Base-by-base conservation (phyloP, 768 basidiomycete species). In the Rhodotorula babjevae region DNA sequence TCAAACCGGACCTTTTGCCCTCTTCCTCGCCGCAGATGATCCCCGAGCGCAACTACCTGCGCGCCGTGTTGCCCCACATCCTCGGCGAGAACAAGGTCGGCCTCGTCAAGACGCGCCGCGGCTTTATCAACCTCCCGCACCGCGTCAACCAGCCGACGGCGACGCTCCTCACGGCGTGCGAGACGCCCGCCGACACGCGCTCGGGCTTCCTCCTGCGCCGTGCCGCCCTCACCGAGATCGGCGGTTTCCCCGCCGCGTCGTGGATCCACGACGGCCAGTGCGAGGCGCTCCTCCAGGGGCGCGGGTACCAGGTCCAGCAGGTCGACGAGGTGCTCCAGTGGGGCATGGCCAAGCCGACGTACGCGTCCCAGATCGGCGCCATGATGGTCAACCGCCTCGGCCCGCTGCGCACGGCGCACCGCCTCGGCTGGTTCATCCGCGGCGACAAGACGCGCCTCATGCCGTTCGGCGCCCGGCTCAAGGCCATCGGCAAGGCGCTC, bases 71-170 rank as follows among this genome's bases (percentile, higher is more conserved):
- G 8, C 76, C 78, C 10, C 68, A 72, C 55, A 72, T 77, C 59
- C 63, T 77, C 59, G 40, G 67, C 25, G 67, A 76, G 59, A 62
- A 68, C 29, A 67, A 75, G 31, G 68, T 74, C 33, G 78, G 67
- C 12, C 71, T 78, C n/a, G 72, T 78, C 60, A 75, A 75, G 69
- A 76, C 76, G 19, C 67, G 64, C 9, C 69, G 75, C 50, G 78
- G 76, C 2, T 77, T 76, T 65, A 77, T 77, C 74, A 78, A 78
- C 71, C 53, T 78, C 10, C 78, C 78, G 19, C 75, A 76, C 59
- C 64, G 52, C 12, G 69, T 76, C 46, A 58, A 46, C 18, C 68
- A 72, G 46, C 61, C 71, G 14, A 70, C 71, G 33, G 63, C 69
- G 25, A 78, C 78, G 18, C 71, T 78, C 65, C 67, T 76, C 50